These are phyloP conservation scores for Penicillium polonicum DNA, from an alignment of 2,329 filamentous ascomycete species.

Conservation along the genomic window DNA sequence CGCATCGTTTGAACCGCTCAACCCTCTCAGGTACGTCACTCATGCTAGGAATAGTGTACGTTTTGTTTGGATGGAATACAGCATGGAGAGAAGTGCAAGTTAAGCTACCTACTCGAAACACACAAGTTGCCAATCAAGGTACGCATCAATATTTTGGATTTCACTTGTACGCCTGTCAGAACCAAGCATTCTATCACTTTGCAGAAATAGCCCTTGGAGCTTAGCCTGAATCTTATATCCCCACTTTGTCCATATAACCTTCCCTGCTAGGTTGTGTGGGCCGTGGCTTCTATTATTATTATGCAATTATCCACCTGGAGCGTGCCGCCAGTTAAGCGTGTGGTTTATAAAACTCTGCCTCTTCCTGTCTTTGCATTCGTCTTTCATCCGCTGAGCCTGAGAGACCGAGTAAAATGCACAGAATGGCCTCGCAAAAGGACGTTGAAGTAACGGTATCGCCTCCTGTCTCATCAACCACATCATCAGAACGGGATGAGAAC, in stretches of 20 bases:
- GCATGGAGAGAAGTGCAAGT: neutral
- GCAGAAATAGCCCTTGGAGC: neutral
- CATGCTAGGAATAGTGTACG: neutral
- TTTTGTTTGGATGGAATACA: neutral
- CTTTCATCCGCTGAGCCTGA: fast-evolving
- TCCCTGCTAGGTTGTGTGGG: neutral
- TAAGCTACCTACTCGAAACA: neutral
- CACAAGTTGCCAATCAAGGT: neutral
- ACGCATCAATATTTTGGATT: neutral
- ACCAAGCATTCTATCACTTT: neutral
- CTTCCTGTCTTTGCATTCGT: neutral
- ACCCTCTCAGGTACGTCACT: neutral
- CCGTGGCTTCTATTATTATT: neutral
- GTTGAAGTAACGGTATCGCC: constrained; percentile 11
- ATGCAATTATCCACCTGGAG: constrained; percentile 1
- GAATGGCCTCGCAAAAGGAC: constrained; percentile 7
- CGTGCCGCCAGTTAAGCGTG: neutral
- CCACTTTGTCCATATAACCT: neutral
- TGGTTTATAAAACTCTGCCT: neutral
- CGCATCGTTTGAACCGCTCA: neutral
- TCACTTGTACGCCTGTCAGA: neutral
- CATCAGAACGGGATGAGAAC: constrained; percentile 36
- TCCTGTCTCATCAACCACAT: constrained; percentile 6
- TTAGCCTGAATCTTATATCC: neutral
- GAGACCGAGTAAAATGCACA: neutral